Evolutionary conservation across 2,329 filamentous ascomycete species (phyloP).

Genomic region (Immersiporthe knoxdaviesiana): DNA sequence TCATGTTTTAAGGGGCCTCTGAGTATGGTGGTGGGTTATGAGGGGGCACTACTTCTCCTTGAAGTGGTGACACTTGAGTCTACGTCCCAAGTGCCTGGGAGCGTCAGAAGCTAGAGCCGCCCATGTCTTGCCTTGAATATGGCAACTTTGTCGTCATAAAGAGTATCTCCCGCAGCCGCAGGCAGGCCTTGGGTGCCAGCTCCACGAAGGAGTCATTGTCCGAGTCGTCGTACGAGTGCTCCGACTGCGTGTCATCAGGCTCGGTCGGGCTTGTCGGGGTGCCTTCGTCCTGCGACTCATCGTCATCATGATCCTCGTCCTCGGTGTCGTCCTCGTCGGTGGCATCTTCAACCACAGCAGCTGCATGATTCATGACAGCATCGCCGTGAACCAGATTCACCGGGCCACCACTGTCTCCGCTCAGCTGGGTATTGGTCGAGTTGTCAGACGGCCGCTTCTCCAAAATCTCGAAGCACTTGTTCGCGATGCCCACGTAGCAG

Average conservation of each 20-base stretch:
- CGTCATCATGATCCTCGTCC: conserved; percentile 51
- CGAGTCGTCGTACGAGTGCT: conserved; percentile 40
- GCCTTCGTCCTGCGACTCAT: conserved; percentile 43
- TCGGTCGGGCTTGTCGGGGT: conserved; percentile 32
- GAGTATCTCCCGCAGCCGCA: conserved; percentile 75
- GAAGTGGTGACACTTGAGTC: neutral
- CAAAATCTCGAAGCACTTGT: conserved; percentile 81
- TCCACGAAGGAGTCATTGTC: conserved; percentile 56
- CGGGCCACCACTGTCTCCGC: conserved; percentile 22
- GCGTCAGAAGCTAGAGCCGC: conserved; percentile 39
- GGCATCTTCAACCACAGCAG: conserved; percentile 31
- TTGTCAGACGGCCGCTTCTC: conserved; percentile 60
- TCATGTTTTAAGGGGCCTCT: neutral
- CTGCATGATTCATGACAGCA: conserved; percentile 29
- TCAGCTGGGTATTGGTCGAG: conserved; percentile 31
- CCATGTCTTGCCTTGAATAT: conserved; percentile 78
- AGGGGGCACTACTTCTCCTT: neutral
- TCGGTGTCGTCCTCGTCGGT: conserved; percentile 39
- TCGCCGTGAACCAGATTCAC: conserved; percentile 26
- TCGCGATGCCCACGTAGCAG: conserved; percentile 75
- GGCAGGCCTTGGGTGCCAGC: conserved; percentile 46
- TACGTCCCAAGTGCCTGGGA: neutral
- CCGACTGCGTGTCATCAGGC: conserved; percentile 40
- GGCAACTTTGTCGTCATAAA: conserved; percentile 85
- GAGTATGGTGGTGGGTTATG: neutral